These are phyloP conservation scores for Thymus quinquecostatus DNA, from an alignment of 257 asterid genomes.

Conservation along the genomic window DNA sequence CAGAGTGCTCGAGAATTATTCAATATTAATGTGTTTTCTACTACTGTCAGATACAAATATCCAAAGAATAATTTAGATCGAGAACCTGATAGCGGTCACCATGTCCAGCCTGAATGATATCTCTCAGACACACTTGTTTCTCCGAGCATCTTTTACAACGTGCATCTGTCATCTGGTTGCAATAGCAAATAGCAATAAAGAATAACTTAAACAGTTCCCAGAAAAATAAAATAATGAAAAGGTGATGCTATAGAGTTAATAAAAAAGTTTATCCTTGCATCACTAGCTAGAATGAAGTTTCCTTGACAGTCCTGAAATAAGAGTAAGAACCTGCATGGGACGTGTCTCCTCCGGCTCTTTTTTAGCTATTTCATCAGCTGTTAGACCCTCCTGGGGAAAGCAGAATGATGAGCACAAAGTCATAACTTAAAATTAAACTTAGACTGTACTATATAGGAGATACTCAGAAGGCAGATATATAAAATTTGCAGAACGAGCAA, in stretches of 20 bases:
- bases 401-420: slow-evolving; percentile 13
- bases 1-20: not conserved
- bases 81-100: slow-evolving; percentile 80
- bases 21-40: not conserved
- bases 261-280: not conserved
- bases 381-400: slow-evolving; percentile 73
- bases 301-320: slow-evolving; percentile 21
- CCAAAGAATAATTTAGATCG: not conserved
- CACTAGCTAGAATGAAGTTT: slow-evolving; percentile 15
- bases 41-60: not conserved
- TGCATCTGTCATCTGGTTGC: slow-evolving; percentile 83
- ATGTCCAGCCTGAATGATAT: slow-evolving; percentile 73
- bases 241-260: not conserved
- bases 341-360: slow-evolving; percentile 75
- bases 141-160: slow-evolving; percentile 73
- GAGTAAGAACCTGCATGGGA: slow-evolving; percentile 59
- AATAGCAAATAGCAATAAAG: slow-evolving; percentile 18
- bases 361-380: slow-evolving; percentile 79
- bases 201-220: not conserved
- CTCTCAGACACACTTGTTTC: slow-evolving; percentile 70
- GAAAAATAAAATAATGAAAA: not conserved
- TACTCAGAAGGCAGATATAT: not conserved
- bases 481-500: not conserved
- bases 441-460: slow-evolving; percentile 14
- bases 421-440: slow-evolving; percentile 17